Base-by-base conservation (phyloP, 306 rosid genomes). In the Cicer yamashitae region DNA sequence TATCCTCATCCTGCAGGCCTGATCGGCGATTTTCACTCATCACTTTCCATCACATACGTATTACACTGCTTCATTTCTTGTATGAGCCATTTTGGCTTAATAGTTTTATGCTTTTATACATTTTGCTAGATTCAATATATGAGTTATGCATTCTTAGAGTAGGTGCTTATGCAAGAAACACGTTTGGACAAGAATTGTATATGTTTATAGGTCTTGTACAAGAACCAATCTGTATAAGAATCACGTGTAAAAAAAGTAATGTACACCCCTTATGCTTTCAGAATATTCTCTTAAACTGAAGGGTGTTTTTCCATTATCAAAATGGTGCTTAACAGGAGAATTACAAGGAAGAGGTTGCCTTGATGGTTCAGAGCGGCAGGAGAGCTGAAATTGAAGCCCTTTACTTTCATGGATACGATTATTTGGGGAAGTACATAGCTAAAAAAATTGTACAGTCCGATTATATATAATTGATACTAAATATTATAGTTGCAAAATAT, bases 311-410 rank as follows among this genome's bases (percentile, higher is more conserved):
- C 20, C 48, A 67, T 50, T 54, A 41, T 53, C 67, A 48, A 72
- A 57, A 64, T 77, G 53, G 46, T 79, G 67, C 34, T 64, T 77
- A 17, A 75, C 91, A 94, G 98, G 97, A 84, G 75, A 88, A 73
- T 74, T 90, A 94, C 84, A 86, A 80, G 79, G 85, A 85, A 82
- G 96, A 91, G 87, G 83, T 91, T 51, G 72, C 88, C 14, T 71
- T 82, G 14, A 91, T 92, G 99, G 86, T 91, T 82, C 85, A 84
- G 64, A 77, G 82, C 8, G 89, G 92, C 15, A 83, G 67, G 30
- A 84, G 88, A 84, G 96, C 96, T 53, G 99, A 94, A 84, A 86
- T 94, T 25, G 97, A 94, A 84, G 96, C 99, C 50, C 82, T 92
- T 40, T 89, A 92, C 70, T 89, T 74, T 51, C 90, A 88, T 30